A percentile compares a stretch with the other conserved stretches of the same genome.
Evolutionary conservation across 441 rosid species (phyloP).

Genomic region (Francoa sonchifolia): DNA sequence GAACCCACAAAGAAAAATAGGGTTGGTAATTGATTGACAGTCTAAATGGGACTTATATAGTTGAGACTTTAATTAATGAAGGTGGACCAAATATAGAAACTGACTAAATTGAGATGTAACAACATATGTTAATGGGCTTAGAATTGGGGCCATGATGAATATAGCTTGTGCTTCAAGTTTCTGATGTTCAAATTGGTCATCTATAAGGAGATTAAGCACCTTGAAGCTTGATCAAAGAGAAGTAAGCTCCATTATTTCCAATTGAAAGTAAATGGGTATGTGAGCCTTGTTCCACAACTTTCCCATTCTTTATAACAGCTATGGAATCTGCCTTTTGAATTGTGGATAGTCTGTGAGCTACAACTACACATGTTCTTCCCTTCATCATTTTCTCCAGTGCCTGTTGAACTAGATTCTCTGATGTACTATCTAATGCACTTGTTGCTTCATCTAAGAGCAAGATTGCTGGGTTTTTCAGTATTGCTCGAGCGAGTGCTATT

Average conservation of each 20-base stretch:
- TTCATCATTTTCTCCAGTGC: constrained; percentile 37
- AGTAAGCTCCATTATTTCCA: constrained; percentile 26
- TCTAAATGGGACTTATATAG: too few relatives aligned
- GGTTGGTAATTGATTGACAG: too few relatives aligned
- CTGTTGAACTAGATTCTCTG: constrained; percentile 36
- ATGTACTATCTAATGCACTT: constrained; percentile 33
- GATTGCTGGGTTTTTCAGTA: constrained; percentile 25
- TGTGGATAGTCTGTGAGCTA: constrained; percentile 36
- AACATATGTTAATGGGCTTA: too few relatives aligned
- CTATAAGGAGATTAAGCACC: constrained; percentile 20
- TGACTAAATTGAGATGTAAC: too few relatives aligned
- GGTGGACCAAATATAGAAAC: too few relatives aligned
- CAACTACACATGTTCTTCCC: constrained; percentile 30
- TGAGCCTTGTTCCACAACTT: constrained; percentile 37
- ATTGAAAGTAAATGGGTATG: constrained; percentile 23
- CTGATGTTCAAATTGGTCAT: too few relatives aligned
- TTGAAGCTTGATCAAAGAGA: constrained; percentile 30
- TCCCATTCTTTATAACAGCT: constrained; percentile 31
- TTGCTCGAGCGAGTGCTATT: constrained; percentile 31
- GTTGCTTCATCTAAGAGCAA: constrained; percentile 33
- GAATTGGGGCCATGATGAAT: too few relatives aligned
- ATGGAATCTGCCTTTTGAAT: constrained; percentile 27
- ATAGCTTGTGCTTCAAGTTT: too few relatives aligned
- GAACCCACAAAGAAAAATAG: too few relatives aligned
- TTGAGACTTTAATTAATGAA: too few relatives aligned